A percentile compares a stretch with the other conserved stretches of the same genome.
Evolutionary conservation across 2,329 filamentous ascomycete genomes (phyloP).

Genomic region (Dothiorella sarmentorum): DNA sequence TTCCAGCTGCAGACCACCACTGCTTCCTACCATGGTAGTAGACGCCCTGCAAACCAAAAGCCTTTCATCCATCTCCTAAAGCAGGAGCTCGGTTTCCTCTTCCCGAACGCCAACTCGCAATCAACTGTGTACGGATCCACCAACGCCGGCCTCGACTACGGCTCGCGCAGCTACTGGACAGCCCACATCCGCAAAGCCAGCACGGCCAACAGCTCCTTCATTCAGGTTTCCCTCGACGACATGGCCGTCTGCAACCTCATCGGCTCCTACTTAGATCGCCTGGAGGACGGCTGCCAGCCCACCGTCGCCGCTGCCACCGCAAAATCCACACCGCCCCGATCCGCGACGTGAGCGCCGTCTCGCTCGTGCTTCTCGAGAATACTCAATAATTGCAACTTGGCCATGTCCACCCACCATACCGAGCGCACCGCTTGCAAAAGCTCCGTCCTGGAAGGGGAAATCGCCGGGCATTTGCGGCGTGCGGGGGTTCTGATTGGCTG

Average conservation of each 20-base stretch:
- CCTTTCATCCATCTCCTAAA: conserved; percentile 45
- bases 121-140: conserved; percentile 21
- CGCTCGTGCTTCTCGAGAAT: conserved; percentile 50
- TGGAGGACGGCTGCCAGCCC: conserved; percentile 44
- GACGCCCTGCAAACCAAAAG: too few relatives aligned
- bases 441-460: too few relatives aligned
- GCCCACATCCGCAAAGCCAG: conserved; percentile 27
- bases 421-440: too few relatives aligned
- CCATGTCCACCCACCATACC: too few relatives aligned
- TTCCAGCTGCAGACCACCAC: too few relatives aligned
- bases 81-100: conserved; percentile 44
- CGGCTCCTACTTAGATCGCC: conserved; percentile 48
- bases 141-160: conserved; percentile 22
- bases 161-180: conserved; percentile 20
- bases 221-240: conserved; percentile 29
- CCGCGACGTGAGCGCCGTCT: conserved; percentile 43
- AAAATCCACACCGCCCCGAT: conserved; percentile 35
- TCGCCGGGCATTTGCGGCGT: too few relatives aligned
- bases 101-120: conserved; percentile 30
- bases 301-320: conserved; percentile 28
- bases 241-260: conserved; percentile 42
- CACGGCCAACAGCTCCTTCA: conserved; percentile 30
- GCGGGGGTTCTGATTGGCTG: too few relatives aligned
- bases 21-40: too few relatives aligned
- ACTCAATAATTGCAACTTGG: conserved; percentile 63